These are phyloP conservation scores for Cudoniella acicularis DNA, from an alignment of 495 filamentous ascomycete species.

Conservation along the genomic window DNA sequence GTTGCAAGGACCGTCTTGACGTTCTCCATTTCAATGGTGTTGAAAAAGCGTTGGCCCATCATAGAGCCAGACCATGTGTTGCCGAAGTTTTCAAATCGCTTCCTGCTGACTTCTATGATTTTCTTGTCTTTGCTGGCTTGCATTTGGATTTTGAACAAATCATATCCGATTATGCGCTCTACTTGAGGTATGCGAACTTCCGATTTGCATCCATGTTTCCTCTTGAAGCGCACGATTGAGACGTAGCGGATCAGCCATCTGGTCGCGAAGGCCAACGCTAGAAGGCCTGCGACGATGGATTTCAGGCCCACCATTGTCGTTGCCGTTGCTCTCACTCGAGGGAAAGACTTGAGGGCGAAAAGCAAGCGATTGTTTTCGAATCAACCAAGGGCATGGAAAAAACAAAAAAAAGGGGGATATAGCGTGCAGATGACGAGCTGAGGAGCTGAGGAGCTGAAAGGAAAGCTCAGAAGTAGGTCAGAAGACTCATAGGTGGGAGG, in stretches of 20 bases:
- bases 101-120: conserved; percentile 2
- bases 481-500: too few species aligned
- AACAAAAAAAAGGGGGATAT: too few species aligned
- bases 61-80: conserved; percentile 12
- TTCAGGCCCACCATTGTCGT: background rate
- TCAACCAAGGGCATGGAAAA: too few species aligned
- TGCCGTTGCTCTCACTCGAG: too few species aligned
- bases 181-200: conserved; percentile 9
- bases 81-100: conserved; percentile 9
- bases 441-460: too few species aligned
- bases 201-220: conserved; percentile 20
- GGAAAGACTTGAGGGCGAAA: too few species aligned
- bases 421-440: too few species aligned
- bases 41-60: conserved; percentile 13
- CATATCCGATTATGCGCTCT: conserved; percentile 20
- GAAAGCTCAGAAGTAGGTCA: too few species aligned
- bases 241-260: background rate
- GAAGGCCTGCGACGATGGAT: background rate
- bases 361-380: too few species aligned
- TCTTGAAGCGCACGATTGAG: conserved; percentile 3
- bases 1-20: conserved; percentile 65
- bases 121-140: conserved; percentile 14
- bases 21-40: conserved; percentile 70
- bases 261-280: background rate
- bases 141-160: conserved; percentile 5